These are phyloP conservation scores for Dioscorea cayenensis DNA, from an alignment of 116 monocot species.

Conservation along the genomic window DNA sequence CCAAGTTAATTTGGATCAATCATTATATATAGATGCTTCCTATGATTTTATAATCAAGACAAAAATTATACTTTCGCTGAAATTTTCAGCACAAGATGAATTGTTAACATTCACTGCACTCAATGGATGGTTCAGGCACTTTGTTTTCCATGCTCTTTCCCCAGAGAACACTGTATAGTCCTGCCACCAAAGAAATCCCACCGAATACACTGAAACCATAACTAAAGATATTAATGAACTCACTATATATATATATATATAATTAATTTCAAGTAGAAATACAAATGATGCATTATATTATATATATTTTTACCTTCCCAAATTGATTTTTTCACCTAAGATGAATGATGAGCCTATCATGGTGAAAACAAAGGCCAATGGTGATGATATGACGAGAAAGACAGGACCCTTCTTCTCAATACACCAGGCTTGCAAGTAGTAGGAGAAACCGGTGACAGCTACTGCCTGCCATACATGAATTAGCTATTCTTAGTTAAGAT, in stretches of 20 bases:
- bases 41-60: no score
- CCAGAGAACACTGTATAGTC: slow-evolving; percentile 12
- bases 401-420: slow-evolving; percentile 76
- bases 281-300: no score
- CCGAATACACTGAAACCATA: slow-evolving; percentile 9
- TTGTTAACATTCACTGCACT: background rate
- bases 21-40: no score
- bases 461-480: slow-evolving; percentile 37
- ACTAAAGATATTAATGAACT: no score
- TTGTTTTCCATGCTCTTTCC: background rate
- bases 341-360: slow-evolving; percentile 33
- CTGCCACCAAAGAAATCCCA: slow-evolving; percentile 9
- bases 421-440: slow-evolving; percentile 73
- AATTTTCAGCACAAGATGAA: no score
- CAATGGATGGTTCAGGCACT: no score
- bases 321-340: slow-evolving; percentile 28
- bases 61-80: no score
- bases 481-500: no score
- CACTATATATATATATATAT: background rate
- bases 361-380: slow-evolving; percentile 52
- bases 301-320: slow-evolving; percentile 24
- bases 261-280: background rate
- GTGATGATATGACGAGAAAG: slow-evolving; percentile 48
- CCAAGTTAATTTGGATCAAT: no score
- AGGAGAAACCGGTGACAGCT: slow-evolving; percentile 43